These are phyloP conservation scores for Cladosporium austrohemisphaericum DNA, from an alignment of 2,329 filamentous ascomycete genomes.

Conservation along the genomic window DNA sequence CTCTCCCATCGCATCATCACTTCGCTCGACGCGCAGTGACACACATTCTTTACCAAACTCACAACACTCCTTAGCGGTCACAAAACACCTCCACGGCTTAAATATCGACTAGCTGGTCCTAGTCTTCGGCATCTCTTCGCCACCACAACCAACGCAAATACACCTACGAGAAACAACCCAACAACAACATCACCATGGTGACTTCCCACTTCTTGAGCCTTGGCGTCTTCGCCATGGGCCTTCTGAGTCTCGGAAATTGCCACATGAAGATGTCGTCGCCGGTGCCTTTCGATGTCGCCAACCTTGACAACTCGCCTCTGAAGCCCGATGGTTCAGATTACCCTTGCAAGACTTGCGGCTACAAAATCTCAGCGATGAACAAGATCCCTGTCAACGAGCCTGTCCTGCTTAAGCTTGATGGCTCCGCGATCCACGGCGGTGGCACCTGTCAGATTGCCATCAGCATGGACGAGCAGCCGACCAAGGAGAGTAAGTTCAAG, in stretches of 20 bases:
- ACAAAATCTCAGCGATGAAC: slow-evolving; percentile 53
- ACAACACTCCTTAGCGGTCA: background rate
- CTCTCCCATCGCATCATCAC: background rate
- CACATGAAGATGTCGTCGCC: slow-evolving; percentile 75
- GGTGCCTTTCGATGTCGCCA: slow-evolving; percentile 55
- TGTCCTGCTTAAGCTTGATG: slow-evolving; percentile 63
- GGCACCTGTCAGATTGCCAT: slow-evolving; percentile 86
- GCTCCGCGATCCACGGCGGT: slow-evolving; percentile 77
- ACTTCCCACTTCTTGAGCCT: slow-evolving; percentile 14
- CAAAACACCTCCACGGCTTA: background rate
- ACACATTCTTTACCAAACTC: slow-evolving; percentile 3
- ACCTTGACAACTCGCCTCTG: slow-evolving; percentile 64
- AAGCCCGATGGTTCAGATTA: slow-evolving; percentile 52
- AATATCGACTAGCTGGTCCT: slow-evolving; percentile 12
- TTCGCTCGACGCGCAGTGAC: slow-evolving; percentile 2
- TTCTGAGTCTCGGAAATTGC: slow-evolving; percentile 50
- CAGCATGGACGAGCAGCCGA: slow-evolving; percentile 70
- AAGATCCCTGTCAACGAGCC: slow-evolving; percentile 59
- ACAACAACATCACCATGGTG: slow-evolving; percentile 13
- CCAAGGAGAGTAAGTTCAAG: slow-evolving; percentile 67
- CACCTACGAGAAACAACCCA: slow-evolving; percentile 3
- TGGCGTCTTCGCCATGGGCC: slow-evolving; percentile 42
- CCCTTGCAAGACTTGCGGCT: slow-evolving; percentile 66
- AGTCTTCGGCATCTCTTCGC: background rate
- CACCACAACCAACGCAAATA: background rate